Evolutionary conservation across 2,329 filamentous ascomycete species (phyloP), one percentile per base, ranked within the genome.

Genomic region (Corynespora cassiicola): DNA sequence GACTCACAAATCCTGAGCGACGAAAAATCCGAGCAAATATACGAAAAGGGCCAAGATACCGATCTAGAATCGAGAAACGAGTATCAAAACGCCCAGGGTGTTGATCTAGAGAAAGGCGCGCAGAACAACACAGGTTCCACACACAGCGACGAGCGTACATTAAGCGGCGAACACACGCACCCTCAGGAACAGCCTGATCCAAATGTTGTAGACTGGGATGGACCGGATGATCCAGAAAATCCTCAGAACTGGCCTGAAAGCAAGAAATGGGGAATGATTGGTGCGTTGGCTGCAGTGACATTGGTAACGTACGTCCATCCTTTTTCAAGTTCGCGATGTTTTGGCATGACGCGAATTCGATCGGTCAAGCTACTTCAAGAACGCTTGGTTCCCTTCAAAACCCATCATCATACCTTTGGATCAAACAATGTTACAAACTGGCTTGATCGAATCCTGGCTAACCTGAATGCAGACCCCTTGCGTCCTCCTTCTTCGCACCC

Each of bases 401-500:
- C n/a, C n/a, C n/a, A n/a, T n/a, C n/a, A n/a, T n/a, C n/a, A n/a
- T n/a, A 24, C 22, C 7, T 24, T 24, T 24, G 22, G 22, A 8
- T 24, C 22, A 8, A n/a, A 24, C n/a, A n/a, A n/a, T n/a, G n/a
- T n/a, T n/a, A n/a, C n/a, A n/a, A n/a, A n/a, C n/a, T n/a, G n/a
- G n/a, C n/a, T n/a, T n/a, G n/a, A n/a, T n/a, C n/a, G n/a, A n/a
- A n/a, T n/a, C n/a, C n/a, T n/a, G n/a, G n/a, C n/a, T n/a, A n/a
- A n/a, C n/a, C n/a, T n/a, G n/a, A 22, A 12, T n/a, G 14, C 22
- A 58, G 52, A 8, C 65, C 68, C 2, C 53, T 70, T 3, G 66
- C 57, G 7, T 69, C 65, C 3, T 65, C 61, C 11, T 67, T 69
- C 43, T 70, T 70, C 45, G 85, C 85, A 0, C 85, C 86, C 0